Evolutionary conservation across 805 yeast genomes (phyloP), one percentile per base, ranked within the genome.

Genomic region (Yamadazyma nakazawae): DNA sequence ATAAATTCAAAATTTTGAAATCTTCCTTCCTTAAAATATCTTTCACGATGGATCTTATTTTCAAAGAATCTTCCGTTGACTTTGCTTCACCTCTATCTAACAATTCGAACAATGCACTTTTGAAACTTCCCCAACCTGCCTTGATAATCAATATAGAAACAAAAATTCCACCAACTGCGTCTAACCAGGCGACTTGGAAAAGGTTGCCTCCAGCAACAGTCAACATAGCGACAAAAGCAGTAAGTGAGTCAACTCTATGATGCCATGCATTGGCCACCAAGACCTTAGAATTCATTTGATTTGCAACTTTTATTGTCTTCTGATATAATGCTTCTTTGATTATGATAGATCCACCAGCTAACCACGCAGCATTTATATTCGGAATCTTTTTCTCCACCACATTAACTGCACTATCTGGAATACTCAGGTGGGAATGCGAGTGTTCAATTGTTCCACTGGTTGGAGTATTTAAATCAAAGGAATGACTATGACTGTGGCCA

Each of bases 201-300:
- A 88, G 72, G 54, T 86, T 84, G 30, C 97, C 96, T 1, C 91
- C 83, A 0, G 95, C 79, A 43, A 94, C 94, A 0, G 98, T 90
- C 3, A 82, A 78, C 17, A 92, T 76, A 0, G 98, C 97, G 7
- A 92, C 98, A 18, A 85, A 74, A 0, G 97, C 88, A 0, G 98
- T 95, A 56, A 94, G 64, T 0, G 96, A 85, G 61, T 94, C 99
- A 10, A 92, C 94, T 52, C 99, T 77, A 62, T 94, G 99, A 64
- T 94, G 99, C 98, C 99, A 94, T 2, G 99, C 99, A 61, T 94
- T 94, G 3, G 99, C 99, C 42, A 88, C 82, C 40, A 94, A 74
- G 3, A 94, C 98, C 52, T 89, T 88, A 0, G 97, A 89, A 60
- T 88, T 86, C 25, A 88, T 78, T 50, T 78, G 72, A 41, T 74